Evolutionary conservation across 2,329 filamentous ascomycete genomes (phyloP).

Genomic region (Alternaria arbusti): DNA sequence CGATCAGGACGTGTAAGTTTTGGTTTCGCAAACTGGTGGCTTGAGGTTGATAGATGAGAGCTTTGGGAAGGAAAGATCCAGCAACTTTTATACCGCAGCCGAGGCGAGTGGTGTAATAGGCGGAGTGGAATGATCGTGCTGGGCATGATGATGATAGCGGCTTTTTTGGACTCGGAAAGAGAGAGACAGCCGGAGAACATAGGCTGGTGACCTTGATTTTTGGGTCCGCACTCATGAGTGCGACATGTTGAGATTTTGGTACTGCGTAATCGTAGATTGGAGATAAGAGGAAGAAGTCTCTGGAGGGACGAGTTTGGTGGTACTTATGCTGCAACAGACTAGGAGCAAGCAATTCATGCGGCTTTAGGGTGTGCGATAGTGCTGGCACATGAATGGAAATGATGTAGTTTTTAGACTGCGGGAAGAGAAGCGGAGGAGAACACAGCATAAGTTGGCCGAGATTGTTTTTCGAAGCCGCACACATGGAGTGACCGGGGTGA

Average conservation of each 20-base stretch:
- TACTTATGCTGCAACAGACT: background rate
- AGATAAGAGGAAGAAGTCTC: background rate
- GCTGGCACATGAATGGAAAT: no score
- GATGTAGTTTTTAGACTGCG: no score
- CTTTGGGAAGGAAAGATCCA: rapidly evolving
- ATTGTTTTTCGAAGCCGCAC: no score
- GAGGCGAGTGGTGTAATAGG: background rate
- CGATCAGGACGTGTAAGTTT: rapidly evolving
- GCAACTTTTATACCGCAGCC: background rate
- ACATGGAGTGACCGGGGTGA: no score
- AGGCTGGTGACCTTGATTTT: rapidly evolving
- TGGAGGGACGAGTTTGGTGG: background rate
- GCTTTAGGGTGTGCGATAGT: no score
- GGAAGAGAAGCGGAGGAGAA: no score
- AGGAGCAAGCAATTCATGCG: background rate
- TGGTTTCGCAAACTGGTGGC: background rate
- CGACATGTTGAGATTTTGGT: no score
- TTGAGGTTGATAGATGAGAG: background rate
- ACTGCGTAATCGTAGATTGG: background rate
- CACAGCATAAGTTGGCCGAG: no score
- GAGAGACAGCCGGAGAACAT: background rate
- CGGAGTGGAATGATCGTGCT: background rate
- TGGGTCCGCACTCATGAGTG: background rate
- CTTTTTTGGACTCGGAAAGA: background rate
- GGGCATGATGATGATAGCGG: no score